Percentiles rank a stretch among this genome's conserved stretches.
These are phyloP conservation scores for Phycomyces nitens DNA, from an alignment of 192 early-diverging fungal species.

Conservation along the genomic window DNA sequence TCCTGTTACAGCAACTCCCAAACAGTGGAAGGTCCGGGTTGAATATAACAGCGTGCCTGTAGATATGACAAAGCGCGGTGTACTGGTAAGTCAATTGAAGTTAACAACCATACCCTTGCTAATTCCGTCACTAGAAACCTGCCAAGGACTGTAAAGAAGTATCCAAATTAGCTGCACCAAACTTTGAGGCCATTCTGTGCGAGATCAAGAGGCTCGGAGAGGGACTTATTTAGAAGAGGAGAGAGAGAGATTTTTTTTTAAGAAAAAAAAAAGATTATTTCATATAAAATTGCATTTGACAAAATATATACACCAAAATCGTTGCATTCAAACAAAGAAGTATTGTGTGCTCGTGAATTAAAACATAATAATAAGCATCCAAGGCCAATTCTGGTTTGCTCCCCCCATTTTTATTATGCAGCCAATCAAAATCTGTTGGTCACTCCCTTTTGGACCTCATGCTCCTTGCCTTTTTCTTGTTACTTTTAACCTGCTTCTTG, in stretches of 20 bases:
- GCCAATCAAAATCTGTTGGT: too few relatives aligned
- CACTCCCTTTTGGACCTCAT: too few relatives aligned
- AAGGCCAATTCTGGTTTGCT: too few relatives aligned
- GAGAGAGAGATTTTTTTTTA: too few relatives aligned
- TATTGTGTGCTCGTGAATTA: too few relatives aligned
- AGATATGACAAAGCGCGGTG: slow-evolving; percentile 41
- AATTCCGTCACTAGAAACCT: slow-evolving; percentile 22
- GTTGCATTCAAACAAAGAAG: too few relatives aligned
- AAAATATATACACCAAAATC: too few relatives aligned
- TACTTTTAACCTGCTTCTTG: background rate
- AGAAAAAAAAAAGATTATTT: background rate
- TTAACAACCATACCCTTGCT: background rate
- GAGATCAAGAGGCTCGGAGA: slow-evolving; percentile 67
- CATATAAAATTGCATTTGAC: too few relatives aligned
- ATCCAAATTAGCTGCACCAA: slow-evolving; percentile 52
- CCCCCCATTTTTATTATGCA: too few relatives aligned
- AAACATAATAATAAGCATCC: too few relatives aligned
- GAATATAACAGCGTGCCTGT: slow-evolving; percentile 56
- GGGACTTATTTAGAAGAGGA: slow-evolving; percentile 37
- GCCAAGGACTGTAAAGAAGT: slow-evolving; percentile 17
- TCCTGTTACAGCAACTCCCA: slow-evolving; percentile 45
- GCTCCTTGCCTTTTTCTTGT: background rate
- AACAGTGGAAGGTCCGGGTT: slow-evolving; percentile 63
- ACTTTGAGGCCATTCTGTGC: slow-evolving; percentile 57
- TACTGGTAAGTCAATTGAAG: slow-evolving; percentile 36